Evolutionary conservation across 768 basidiomycete species (phyloP).

Genomic region (Termitomyces eurrhizus): DNA sequence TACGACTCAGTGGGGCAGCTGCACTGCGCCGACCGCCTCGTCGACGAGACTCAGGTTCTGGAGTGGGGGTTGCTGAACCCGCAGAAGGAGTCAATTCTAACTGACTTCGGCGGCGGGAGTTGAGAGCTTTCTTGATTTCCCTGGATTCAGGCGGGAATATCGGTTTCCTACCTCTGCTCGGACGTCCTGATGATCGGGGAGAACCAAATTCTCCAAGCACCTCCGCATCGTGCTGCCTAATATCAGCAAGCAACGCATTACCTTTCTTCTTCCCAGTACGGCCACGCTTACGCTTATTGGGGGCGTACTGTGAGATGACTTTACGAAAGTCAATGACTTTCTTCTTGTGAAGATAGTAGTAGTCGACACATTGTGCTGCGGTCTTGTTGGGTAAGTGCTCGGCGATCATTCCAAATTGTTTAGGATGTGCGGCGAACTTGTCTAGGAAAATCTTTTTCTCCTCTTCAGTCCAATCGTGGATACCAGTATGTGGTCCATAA

Average conservation of each 20-base stretch:
- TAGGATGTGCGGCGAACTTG: constrained; percentile 81
- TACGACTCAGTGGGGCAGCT: constrained; percentile 15
- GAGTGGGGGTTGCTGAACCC: constrained; percentile 50
- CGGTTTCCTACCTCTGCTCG: constrained; percentile 39
- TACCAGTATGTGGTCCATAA: constrained; percentile 68
- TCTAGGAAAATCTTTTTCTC: constrained; percentile 78
- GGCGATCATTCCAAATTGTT: constrained; percentile 95
- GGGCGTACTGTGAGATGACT: constrained; percentile 61
- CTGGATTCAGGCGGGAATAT: constrained; percentile 18
- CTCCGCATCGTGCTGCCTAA: constrained; percentile 69
- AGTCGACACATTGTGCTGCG: constrained; percentile 83
- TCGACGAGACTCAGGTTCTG: constrained; percentile 51
- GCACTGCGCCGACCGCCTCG: constrained; percentile 20
- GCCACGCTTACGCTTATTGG: constrained; percentile 61
- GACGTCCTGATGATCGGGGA: constrained; percentile 30
- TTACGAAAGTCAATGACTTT: constrained; percentile 79
- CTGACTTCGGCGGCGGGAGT: constrained; percentile 39
- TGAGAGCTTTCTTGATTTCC: constrained; percentile 29
- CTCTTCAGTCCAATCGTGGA: constrained; percentile 82
- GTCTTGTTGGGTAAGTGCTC: constrained; percentile 80
- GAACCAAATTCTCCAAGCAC: constrained; percentile 35
- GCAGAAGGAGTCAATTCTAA: constrained; percentile 47
- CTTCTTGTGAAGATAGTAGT: constrained; percentile 95
- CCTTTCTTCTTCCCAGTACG: constrained; percentile 73
- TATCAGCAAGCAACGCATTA: constrained; percentile 77